Conservation (phyloP, 2,329 filamentous ascomycete genomes). For the Verticillium dahliae region DNA sequence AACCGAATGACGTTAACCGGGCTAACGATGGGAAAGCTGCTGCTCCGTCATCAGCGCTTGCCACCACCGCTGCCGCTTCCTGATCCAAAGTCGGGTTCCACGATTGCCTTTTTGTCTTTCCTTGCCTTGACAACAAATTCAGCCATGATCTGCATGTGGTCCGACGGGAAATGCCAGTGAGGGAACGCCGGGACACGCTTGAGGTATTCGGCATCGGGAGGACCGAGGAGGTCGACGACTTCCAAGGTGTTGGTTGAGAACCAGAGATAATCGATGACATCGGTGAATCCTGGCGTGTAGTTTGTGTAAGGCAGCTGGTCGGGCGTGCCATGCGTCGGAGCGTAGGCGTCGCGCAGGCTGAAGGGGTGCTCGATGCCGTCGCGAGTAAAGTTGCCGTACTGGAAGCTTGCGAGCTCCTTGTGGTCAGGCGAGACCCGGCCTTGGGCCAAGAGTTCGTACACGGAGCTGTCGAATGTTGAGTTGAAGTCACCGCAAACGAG, state of each 20-base stretch:
- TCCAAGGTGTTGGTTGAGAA: constrained; percentile 88
- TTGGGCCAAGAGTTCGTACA: constrained; percentile 82
- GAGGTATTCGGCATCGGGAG: constrained; percentile 79
- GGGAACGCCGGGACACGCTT: constrained; percentile 86
- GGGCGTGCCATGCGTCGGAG: constrained; percentile 70
- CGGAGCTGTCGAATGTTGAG: constrained; percentile 77
- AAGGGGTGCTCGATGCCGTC: constrained; percentile 94
- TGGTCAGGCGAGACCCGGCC: constrained; percentile 75
- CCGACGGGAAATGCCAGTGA: constrained; percentile 89
- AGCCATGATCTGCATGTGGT: constrained; percentile 83
- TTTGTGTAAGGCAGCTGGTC: constrained; percentile 91
- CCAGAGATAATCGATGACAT: constrained; percentile 96
- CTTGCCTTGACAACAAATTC: constrained; percentile 85
- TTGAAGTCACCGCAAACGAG: constrained; percentile 96
- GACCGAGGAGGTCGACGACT: constrained; percentile 75
- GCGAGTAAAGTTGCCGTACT: constrained; percentile 89
- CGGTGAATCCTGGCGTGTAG: constrained; percentile 88
- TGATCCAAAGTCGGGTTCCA: constrained; percentile 56
- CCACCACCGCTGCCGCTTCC: constrained; percentile 12
- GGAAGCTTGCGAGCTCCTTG: constrained; percentile 68
- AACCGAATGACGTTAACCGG: neutral
- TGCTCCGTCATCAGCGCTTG: neutral
- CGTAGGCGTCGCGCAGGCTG: constrained; percentile 85
- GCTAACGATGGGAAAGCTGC: neutral
- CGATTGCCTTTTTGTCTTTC: constrained; percentile 68